Evolutionary conservation across 305 asterid genomes (phyloP).

Genomic region (Fraxinus angustifolia): DNA sequence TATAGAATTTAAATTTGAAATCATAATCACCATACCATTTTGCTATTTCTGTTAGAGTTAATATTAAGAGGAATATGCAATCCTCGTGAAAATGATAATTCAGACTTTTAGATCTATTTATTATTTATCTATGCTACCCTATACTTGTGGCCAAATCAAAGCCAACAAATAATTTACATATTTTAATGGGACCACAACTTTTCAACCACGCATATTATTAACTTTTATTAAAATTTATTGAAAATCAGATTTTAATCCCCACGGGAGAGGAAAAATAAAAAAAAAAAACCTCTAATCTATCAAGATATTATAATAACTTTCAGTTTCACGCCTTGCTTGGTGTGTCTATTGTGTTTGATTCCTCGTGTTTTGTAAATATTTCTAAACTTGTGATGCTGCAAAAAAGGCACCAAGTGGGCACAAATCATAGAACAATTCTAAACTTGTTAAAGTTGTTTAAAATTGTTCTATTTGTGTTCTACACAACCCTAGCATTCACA

Average conservation of each 20-base stretch:
- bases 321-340: neutral
- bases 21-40: neutral
- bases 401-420: neutral
- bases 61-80: neutral
- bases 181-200: no score
- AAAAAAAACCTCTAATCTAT: neutral
- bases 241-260: no score
- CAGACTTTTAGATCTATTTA: no score
- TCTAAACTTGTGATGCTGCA: neutral
- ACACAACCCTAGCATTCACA: neutral
- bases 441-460: neutral
- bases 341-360: neutral
- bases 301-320: neutral
- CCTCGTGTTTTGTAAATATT: neutral
- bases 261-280: no score
- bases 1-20: neutral
- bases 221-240: no score
- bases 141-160: neutral
- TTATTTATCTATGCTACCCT: neutral
- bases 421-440: neutral
- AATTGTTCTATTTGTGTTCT: neutral
- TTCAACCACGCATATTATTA: no score
- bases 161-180: no score
- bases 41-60: neutral
- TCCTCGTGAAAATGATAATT: neutral